A percentile compares a stretch with the other conserved stretches of the same genome.
phyloP scores from a whole-genome alignment of 768 basidiomycete species.

The Leccinellum albellum region DNA sequence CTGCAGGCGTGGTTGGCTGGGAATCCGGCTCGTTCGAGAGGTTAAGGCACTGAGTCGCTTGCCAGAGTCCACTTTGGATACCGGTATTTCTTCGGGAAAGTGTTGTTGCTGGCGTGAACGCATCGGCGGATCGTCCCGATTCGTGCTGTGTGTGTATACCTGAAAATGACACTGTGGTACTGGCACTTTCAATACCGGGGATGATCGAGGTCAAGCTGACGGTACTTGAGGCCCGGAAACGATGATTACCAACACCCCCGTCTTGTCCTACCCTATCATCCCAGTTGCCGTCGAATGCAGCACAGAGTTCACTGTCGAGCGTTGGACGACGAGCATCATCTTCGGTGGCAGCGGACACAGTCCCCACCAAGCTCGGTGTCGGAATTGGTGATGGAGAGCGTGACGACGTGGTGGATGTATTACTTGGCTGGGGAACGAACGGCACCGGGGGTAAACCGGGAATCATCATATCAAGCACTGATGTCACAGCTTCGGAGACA shows the following conservation, averaged over 20 bases:
- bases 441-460: constrained; percentile 32
- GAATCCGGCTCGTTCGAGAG: constrained; percentile 27
- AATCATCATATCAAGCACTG: constrained; percentile 30
- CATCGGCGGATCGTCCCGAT: background rate
- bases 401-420: constrained; percentile 20
- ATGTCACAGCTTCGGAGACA: constrained; percentile 15
- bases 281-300: constrained; percentile 38
- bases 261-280: constrained; percentile 1
- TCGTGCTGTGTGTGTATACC: background rate
- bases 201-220: constrained; percentile 43
- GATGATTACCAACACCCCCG: constrained; percentile 36
- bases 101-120: background rate
- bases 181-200: constrained; percentile 24
- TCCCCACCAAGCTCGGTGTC: constrained; percentile 4
- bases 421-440: constrained; percentile 32
- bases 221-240: constrained; percentile 53
- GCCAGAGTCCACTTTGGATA: constrained; percentile 12
- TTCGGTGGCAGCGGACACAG: constrained; percentile 5
- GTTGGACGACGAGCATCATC: constrained; percentile 28
- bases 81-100: constrained; percentile 7
- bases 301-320: constrained; percentile 58
- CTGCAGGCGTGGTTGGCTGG: constrained; percentile 16
- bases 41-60: background rate
- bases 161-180: constrained; percentile 2
- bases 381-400: constrained; percentile 21